These are phyloP conservation scores for Endocladia muricata DNA, from an alignment of 31 red algal species.

Conservation along the genomic window DNA sequence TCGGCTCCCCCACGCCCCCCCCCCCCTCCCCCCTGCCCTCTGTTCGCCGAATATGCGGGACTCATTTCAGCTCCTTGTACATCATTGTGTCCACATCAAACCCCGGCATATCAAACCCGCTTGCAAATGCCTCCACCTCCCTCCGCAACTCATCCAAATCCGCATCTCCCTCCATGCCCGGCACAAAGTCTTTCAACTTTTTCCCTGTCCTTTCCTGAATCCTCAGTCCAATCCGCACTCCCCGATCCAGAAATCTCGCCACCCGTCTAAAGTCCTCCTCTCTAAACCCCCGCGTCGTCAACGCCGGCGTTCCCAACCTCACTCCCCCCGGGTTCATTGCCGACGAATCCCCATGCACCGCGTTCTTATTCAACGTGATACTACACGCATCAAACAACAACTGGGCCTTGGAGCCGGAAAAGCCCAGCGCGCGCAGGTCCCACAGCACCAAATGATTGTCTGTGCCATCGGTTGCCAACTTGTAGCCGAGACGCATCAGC, in stretches of 20 bases:
- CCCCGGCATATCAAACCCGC: constrained; percentile 85
- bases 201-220: constrained; percentile 81
- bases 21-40: too few species aligned
- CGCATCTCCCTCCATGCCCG: constrained; percentile 42
- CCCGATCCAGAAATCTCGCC: constrained; percentile 80
- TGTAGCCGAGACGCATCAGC: constrained; percentile 76
- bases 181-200: constrained; percentile 87
- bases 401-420: constrained; percentile 85
- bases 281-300: constrained; percentile 76
- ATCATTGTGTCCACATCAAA: constrained; percentile 34
- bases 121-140: constrained; percentile 86
- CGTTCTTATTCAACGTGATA: constrained; percentile 97
- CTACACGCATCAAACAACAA: constrained; percentile 74
- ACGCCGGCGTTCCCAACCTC: constrained; percentile 84
- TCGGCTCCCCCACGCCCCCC: too few species aligned
- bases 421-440: constrained; percentile 75
- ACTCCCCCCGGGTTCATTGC: constrained; percentile 91
- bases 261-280: constrained; percentile 82
- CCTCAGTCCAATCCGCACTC: constrained; percentile 74
- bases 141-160: constrained; percentile 53
- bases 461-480: constrained; percentile 90
- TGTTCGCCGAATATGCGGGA: too few species aligned
- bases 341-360: constrained; percentile 81
- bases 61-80: constrained; percentile 18
- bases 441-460: constrained; percentile 95